Base-by-base conservation (phyloP, 1,284 basidiomycete species). In the Volvariella surrecta region DNA sequence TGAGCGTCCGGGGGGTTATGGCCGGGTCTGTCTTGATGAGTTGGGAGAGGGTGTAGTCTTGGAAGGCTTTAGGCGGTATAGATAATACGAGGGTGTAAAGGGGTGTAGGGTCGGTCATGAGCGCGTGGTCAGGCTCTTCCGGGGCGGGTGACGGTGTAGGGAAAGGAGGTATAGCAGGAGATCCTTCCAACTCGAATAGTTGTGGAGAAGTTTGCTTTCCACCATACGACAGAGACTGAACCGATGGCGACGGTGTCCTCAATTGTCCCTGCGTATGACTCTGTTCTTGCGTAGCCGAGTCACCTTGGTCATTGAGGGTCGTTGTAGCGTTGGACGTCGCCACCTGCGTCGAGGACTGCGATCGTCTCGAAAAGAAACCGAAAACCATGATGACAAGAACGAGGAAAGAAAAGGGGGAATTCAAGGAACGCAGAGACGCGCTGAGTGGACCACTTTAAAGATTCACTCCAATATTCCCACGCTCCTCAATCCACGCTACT, bases 41-140 rank as follows among this genome's bases (percentile, higher is more conserved):
- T 48, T 70, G 70, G 1, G 71, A 47, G 32, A 86, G 65, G 21
- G 73, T 69, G 61, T 82, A 87, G 2, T 67, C 49, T 50, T 84
- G 77, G 1, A 88, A 63, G 0, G 70, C 76, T 59, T 82, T 78
- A 3, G 83, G 64, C 2, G 84, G 84, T 35, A 86, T 70, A 9
- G 73, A 67, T 37, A 66, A 56, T 52, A 86, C 66, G 46, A 80
- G 67, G 13, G 70, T 54, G 37, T 70, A 62, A 1, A 85, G 61
- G 10, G 66, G 60, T 13, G 63, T 58, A 1, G 72, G 58, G 43
- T 73, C 63, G 8, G 55, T 52, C 13, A 58, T 56, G 13, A 50
- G 48, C 24, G 24, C 24, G 24, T 28, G 24, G 6, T 28, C 24
- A 28, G 24, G 24, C 24, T 28, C 24, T 31, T 50, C 42, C 8